Evolutionary conservation across 1,284 basidiomycete genomes (phyloP).

Genomic region (Hemileia vastatrix): DNA sequence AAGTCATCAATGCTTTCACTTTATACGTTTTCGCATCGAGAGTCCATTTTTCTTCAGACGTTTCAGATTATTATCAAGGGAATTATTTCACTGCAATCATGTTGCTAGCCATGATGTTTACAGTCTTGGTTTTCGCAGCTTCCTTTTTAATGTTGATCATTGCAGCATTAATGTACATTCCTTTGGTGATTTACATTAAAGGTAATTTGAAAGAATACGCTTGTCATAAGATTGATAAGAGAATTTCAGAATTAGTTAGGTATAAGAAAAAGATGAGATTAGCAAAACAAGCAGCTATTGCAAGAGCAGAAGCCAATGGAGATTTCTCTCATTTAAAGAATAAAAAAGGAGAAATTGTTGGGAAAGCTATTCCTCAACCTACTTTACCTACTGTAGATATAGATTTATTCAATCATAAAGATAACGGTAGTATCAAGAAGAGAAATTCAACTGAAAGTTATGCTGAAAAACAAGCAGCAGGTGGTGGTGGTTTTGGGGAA

Average conservation of each 20-base stretch:
- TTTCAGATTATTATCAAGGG: constrained; percentile 37
- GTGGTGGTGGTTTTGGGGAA: constrained; percentile 25
- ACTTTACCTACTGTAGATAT: constrained; percentile 37
- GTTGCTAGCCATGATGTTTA: constrained; percentile 42
- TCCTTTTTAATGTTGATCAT: constrained; percentile 33
- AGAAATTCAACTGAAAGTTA: constrained; percentile 3
- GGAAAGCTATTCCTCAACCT: constrained; percentile 34
- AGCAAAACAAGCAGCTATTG: constrained; percentile 36
- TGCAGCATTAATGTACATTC: constrained; percentile 35
- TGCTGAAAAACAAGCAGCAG: constrained; percentile 13
- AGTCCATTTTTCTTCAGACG: constrained; percentile 32
- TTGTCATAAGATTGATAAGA: constrained; percentile 42
- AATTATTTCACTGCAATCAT: constrained; percentile 33
- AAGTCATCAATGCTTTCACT: constrained; percentile 40
- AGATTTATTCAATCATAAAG: constrained; percentile 32
- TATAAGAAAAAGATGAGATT: constrained; percentile 38
- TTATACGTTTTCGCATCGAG: constrained; percentile 32
- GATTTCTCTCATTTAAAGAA: constrained; percentile 40
- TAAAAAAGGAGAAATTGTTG: constrained; percentile 38
- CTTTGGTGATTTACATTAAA: constrained; percentile 39
- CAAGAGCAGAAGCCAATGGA: constrained; percentile 37
- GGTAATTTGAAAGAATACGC: constrained; percentile 41
- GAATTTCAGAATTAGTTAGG: constrained; percentile 37
- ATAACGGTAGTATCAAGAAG: constrained; percentile 4
- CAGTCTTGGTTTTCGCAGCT: constrained; percentile 37